Percentiles rank a stretch among this genome's conserved stretches.
Evolutionary conservation across 768 basidiomycete species (phyloP).

Genomic region (Agaricus subrufescens): DNA sequence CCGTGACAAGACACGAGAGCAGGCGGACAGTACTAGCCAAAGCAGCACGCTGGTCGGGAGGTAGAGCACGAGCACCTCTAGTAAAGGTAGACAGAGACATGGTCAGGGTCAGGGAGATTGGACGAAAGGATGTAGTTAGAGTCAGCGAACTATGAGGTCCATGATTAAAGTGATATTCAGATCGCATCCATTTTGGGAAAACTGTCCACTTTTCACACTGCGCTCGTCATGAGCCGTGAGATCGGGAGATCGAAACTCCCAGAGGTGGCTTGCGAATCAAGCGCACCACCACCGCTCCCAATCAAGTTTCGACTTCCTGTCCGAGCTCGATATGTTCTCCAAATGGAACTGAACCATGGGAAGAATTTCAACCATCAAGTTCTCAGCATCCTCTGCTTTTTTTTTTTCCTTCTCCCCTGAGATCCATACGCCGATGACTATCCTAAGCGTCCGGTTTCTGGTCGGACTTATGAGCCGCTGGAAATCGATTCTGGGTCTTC

Average conservation of each 20-base stretch:
- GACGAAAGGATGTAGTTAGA: background rate
- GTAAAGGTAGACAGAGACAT: slow-evolving; percentile 8
- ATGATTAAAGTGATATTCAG: background rate
- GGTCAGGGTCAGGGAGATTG: background rate
- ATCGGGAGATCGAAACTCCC: background rate
- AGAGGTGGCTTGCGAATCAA: background rate
- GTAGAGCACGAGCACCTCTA: slow-evolving; percentile 1
- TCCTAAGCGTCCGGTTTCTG: background rate
- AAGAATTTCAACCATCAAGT: background rate
- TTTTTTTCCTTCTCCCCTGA: background rate
- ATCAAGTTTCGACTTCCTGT: too few relatives aligned
- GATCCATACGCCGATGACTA: slow-evolving; percentile 1
- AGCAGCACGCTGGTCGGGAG: slow-evolving; percentile 35
- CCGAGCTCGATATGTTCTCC: too few relatives aligned
- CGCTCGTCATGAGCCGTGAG: background rate
- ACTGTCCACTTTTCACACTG: background rate
- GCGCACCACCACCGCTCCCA: background rate
- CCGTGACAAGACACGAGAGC: slow-evolving; percentile 54
- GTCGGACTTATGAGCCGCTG: background rate
- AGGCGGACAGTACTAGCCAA: slow-evolving; percentile 47
- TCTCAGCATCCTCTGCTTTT: background rate
- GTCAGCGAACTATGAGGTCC: background rate
- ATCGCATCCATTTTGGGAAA: background rate
- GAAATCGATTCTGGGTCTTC: background rate
- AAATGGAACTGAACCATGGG: background rate